Percentiles rank a stretch among this genome's conserved stretches.
Conservation (phyloP, 192 early-diverging fungal genomes). For the Nowakowskiella sp. region DNA sequence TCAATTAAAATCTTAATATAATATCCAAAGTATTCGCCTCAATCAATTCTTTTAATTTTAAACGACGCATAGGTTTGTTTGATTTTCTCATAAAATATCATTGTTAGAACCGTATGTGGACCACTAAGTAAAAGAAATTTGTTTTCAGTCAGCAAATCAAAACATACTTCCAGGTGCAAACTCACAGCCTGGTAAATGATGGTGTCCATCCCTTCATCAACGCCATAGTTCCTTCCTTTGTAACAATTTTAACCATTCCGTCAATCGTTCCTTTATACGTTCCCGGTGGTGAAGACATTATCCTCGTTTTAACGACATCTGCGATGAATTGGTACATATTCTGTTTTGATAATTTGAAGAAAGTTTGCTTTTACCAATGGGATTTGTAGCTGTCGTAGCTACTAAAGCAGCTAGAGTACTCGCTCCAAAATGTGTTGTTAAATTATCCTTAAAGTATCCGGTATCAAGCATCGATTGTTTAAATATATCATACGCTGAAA, state of each 20-base stretch:
- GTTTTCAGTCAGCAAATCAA: constrained; percentile 1
- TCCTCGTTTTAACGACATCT: constrained; percentile 26
- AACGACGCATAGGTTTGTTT: too few relatives aligned
- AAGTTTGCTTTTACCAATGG: too few relatives aligned
- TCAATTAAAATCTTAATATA: too few relatives aligned
- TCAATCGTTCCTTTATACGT: constrained; percentile 13
- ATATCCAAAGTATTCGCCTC: too few relatives aligned
- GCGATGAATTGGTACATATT: too few relatives aligned
- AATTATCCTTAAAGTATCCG: constrained; percentile 11
- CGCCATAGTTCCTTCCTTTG: constrained; percentile 16
- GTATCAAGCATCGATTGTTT: constrained; percentile 12
- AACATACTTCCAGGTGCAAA: not conserved
- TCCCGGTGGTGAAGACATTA: constrained; percentile 15
- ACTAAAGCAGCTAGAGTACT: constrained; percentile 17
- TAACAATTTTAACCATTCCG: constrained; percentile 4
- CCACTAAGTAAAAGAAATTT: constrained; percentile 3
- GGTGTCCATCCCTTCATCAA: constrained; percentile 30
- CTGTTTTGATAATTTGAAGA: too few relatives aligned
- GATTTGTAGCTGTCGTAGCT: constrained; percentile 21
- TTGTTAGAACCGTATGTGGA: constrained; percentile 27
- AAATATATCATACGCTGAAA: constrained; percentile 8
- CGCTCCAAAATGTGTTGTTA: constrained; percentile 16
- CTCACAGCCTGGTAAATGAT: constrained; percentile 8
- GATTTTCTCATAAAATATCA: constrained; percentile 20
- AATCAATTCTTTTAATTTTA: too few relatives aligned